These are phyloP conservation scores for Colletotrichum lindemuthianum DNA, from an alignment of 2,329 filamentous ascomycete genomes.

Conservation along the genomic window DNA sequence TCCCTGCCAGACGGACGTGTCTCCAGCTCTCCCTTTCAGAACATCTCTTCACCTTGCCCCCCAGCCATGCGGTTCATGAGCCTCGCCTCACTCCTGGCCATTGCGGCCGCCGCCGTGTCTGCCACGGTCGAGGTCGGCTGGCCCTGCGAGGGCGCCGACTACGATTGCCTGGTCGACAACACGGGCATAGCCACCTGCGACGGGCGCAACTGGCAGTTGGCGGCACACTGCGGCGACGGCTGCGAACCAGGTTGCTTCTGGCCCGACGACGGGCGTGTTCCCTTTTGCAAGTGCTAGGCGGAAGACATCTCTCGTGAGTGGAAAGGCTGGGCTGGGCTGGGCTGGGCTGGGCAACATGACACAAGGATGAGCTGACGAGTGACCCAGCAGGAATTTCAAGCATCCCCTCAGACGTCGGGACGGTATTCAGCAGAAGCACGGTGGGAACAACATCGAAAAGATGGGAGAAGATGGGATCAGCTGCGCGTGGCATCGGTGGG, in stretches of 20 bases:
- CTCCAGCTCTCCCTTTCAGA: neutral
- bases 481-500: no score
- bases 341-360: no score
- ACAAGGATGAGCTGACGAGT: no score
- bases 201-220: slow-evolving; percentile 9
- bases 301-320: neutral
- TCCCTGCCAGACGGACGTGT: neutral
- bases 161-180: slow-evolving; percentile 3
- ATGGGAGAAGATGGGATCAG: no score
- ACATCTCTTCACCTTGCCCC: neutral
- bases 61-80: slow-evolving; percentile 1
- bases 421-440: no score
- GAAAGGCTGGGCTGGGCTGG: no score
- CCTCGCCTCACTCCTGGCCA: neutral
- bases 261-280: neutral
- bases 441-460: no score
- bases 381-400: no score
- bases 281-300: slow-evolving; percentile 8
- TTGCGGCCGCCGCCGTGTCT: neutral
- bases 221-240: slow-evolving; percentile 5
- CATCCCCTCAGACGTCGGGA: no score
- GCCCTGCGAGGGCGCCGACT: slow-evolving; percentile 4
- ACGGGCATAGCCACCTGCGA: slow-evolving; percentile 3
- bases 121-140: slow-evolving; percentile 6
- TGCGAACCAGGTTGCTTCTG: neutral